Evolutionary conservation across 768 basidiomycete genomes (phyloP).

Genomic region (Hygrophorus russula): DNA sequence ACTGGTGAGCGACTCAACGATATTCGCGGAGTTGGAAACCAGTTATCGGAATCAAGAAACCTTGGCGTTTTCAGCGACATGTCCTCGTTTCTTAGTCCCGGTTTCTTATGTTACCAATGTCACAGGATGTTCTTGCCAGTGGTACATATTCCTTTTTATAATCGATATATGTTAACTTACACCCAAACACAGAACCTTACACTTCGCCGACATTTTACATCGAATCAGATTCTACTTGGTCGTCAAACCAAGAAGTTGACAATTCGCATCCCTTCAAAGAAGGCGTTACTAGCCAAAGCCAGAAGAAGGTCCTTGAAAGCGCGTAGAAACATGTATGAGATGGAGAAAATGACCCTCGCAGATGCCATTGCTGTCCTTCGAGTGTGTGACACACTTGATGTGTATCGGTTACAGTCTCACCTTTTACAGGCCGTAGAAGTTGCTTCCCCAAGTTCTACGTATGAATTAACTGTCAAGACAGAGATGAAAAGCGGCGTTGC

Average conservation of each 20-base stretch:
- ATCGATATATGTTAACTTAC: no score
- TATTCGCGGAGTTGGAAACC: no score
- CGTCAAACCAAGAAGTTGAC: conserved; percentile 39
- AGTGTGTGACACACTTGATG: conserved; percentile 27
- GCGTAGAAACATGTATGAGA: conserved; percentile 43
- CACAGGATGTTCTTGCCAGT: not conserved
- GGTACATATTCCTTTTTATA: conserved; percentile 5
- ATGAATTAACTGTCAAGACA: conserved; percentile 75
- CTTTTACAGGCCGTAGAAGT: conserved; percentile 69
- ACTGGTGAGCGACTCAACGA: no score
- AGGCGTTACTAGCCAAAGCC: conserved; percentile 54
- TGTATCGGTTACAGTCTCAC: not conserved
- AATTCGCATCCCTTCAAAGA: conserved; percentile 55
- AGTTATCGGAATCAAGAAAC: no score
- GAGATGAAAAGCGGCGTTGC: conserved; percentile 67
- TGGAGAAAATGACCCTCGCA: conserved; percentile 53
- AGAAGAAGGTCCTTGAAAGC: conserved; percentile 46
- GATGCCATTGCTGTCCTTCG: conserved; percentile 65
- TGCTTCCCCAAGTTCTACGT: conserved; percentile 60
- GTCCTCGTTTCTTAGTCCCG: no score
- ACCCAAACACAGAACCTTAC: not conserved
- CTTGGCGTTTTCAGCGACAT: no score
- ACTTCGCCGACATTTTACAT: conserved; percentile 37
- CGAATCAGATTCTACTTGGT: conserved; percentile 32
- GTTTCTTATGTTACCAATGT: conserved; percentile 9